phyloP scores from a whole-genome alignment of 805 yeast species.

The Sporopachydermia lactativora region DNA sequence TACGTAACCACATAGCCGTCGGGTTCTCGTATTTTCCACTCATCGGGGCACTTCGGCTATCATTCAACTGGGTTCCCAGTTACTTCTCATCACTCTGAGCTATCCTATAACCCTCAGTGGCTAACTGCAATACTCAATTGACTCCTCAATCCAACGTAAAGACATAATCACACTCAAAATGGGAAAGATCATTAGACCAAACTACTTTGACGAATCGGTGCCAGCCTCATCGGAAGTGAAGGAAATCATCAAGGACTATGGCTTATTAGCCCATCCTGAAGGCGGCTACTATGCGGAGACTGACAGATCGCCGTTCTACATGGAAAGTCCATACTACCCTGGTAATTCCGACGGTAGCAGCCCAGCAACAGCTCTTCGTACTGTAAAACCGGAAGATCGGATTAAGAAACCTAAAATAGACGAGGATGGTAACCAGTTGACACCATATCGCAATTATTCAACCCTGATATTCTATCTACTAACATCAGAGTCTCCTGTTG shows the following conservation, averaged over 20 bases:
- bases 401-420: neutral
- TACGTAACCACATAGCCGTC: no score
- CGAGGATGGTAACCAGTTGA: slow-evolving; percentile 4
- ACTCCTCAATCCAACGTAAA: no score
- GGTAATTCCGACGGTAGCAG: neutral
- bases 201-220: neutral
- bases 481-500: slow-evolving; percentile 35
- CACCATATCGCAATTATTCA: slow-evolving; percentile 25
- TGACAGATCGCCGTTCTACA: slow-evolving; percentile 32
- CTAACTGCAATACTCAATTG: no score
- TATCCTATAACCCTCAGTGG: no score
- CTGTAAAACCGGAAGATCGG: neutral
- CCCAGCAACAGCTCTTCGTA: neutral
- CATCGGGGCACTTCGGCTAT: no score
- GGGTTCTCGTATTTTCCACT: no score
- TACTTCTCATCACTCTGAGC: no score
- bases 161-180: no score
- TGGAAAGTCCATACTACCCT: slow-evolving; percentile 25
- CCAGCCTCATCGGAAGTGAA: slow-evolving; percentile 14
- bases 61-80: no score
- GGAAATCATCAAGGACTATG: slow-evolving; percentile 22
- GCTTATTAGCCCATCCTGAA: slow-evolving; percentile 32
- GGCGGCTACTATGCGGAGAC: slow-evolving; percentile 48
- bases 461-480: slow-evolving; percentile 40
- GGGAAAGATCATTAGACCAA: neutral